Percentiles rank a stretch among this genome's conserved stretches.
Evolutionary conservation across 768 basidiomycete genomes (phyloP).

Genomic region (Boletellus emodensis): DNA sequence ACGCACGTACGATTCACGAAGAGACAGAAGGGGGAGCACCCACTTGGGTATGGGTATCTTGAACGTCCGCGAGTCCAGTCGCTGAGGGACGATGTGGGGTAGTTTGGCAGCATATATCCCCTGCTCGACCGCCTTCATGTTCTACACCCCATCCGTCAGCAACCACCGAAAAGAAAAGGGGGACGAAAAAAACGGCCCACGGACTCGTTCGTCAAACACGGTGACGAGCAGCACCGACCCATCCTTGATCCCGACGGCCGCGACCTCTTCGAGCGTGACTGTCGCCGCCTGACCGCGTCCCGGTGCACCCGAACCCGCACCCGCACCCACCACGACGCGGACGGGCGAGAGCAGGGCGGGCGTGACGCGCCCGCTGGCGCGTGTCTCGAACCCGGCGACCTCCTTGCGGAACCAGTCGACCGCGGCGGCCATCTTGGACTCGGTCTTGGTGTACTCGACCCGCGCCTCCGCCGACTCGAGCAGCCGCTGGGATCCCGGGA

Average conservation of each 20-base stretch:
- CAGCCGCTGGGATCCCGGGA: slow-evolving; percentile 65
- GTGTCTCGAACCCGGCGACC: slow-evolving; percentile 64
- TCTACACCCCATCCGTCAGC: slow-evolving; percentile 45
- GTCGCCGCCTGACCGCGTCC: slow-evolving; percentile 35
- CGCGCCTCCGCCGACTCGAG: slow-evolving; percentile 51
- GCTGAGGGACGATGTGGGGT: slow-evolving; percentile 68
- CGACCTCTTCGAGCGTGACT: slow-evolving; percentile 60
- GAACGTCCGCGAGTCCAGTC: slow-evolving; percentile 65
- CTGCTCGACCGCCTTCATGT: slow-evolving; percentile 68
- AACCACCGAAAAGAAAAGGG: slow-evolving; percentile 6
- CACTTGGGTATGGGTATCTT: slow-evolving; percentile 81
- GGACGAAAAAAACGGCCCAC: slow-evolving; percentile 17
- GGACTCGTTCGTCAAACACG: slow-evolving; percentile 74
- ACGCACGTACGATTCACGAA: too few species aligned
- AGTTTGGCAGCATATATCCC: slow-evolving; percentile 74
- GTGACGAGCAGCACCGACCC: slow-evolving; percentile 71
- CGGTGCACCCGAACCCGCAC: too few species aligned
- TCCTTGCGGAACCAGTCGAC: slow-evolving; percentile 79
- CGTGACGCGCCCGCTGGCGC: slow-evolving; percentile 73
- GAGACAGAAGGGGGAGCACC: slow-evolving; percentile 5
- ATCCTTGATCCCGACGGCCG: slow-evolving; percentile 78
- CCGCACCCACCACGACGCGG: slow-evolving; percentile 38
- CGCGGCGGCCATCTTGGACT: slow-evolving; percentile 56
- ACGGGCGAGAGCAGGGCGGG: slow-evolving; percentile 69
- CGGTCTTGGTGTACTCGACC: slow-evolving; percentile 59